Conservation (phyloP, 495 filamentous ascomycete species). For the Tirmania nivea region DNA sequence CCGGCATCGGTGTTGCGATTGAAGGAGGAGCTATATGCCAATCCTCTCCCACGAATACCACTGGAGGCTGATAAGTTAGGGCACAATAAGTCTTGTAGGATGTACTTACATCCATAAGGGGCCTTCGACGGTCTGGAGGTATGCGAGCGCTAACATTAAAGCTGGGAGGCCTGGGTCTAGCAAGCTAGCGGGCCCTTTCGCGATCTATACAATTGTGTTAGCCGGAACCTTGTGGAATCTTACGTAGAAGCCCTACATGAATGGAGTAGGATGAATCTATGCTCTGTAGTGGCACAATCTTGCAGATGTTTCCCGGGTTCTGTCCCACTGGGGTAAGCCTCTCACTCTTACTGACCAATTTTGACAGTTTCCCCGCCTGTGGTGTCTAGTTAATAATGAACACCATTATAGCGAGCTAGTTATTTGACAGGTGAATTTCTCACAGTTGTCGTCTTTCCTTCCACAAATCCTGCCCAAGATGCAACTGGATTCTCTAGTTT, state of each 20-base stretch:
- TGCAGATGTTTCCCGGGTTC: slow-evolving; percentile 47
- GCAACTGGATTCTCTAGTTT: slow-evolving; percentile 61
- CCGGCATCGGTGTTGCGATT: slow-evolving; percentile 53
- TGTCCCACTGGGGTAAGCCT: slow-evolving; percentile 50
- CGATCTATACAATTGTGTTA: slow-evolving; percentile 4
- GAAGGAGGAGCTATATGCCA: slow-evolving; percentile 74
- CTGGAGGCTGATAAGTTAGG: slow-evolving; percentile 15
- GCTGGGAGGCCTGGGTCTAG: slow-evolving; percentile 60
- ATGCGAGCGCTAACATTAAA: slow-evolving; percentile 63
- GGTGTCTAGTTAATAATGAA: background rate
- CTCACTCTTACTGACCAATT: slow-evolving; percentile 35
- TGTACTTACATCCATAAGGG: slow-evolving; percentile 43
- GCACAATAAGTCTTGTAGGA: background rate
- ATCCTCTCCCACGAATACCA: slow-evolving; percentile 70
- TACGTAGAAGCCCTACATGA: slow-evolving; percentile 25
- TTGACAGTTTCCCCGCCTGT: slow-evolving; percentile 23
- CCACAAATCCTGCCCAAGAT: slow-evolving; percentile 47
- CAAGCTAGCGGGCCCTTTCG: slow-evolving; percentile 50
- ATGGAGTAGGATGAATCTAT: slow-evolving; percentile 84
- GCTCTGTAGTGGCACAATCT: slow-evolving; percentile 72
- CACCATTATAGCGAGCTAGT: too few relatives aligned
- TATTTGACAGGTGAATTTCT: background rate
- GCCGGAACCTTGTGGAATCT: too few relatives aligned
- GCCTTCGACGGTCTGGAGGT: slow-evolving; percentile 83
- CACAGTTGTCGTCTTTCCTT: slow-evolving; percentile 1